A percentile compares a stretch with the other conserved stretches of the same genome.
Evolutionary conservation across 805 yeast genomes (phyloP).

Genomic region (Torulaspora quercuum): DNA sequence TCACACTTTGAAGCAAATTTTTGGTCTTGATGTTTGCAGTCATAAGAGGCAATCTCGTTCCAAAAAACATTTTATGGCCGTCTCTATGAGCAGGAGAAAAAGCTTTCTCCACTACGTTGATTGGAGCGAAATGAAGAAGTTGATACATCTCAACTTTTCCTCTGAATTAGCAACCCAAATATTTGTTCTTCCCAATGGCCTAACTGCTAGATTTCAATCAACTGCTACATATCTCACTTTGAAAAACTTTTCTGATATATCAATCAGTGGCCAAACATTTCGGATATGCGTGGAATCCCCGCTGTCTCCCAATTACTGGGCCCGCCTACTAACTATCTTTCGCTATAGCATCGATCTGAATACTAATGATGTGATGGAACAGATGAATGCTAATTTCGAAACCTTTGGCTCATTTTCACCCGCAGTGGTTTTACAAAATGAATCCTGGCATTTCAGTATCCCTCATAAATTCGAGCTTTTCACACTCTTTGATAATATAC

Average conservation of each 20-base stretch:
- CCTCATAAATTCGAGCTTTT: conserved; percentile 77
- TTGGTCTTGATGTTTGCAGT: conserved; percentile 32
- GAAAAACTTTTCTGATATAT: conserved; percentile 23
- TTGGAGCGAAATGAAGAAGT: conserved; percentile 23
- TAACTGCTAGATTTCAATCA: conserved; percentile 48
- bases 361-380: conserved; percentile 33
- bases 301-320: conserved; percentile 45
- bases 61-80: conserved; percentile 26
- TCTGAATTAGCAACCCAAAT: conserved; percentile 28
- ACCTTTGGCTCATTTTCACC: conserved; percentile 21
- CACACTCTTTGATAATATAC: conserved; percentile 73
- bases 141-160: conserved; percentile 25
- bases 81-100: conserved; percentile 20
- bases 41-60: conserved; percentile 29
- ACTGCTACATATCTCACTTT: conserved; percentile 29
- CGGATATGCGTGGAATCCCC: conserved; percentile 56
- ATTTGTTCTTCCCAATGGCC: conserved; percentile 45
- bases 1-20: conserved; percentile 44
- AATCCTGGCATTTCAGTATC: conserved; percentile 49
- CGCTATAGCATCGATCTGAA: conserved; percentile 31
- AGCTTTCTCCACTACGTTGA: conserved; percentile 16
- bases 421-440: conserved; percentile 42
- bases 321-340: conserved; percentile 44
- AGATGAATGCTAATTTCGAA: conserved; percentile 16
- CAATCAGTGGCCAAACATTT: conserved; percentile 33